Evolutionary conservation across 1,139 yeast genomes (phyloP), one percentile per base, ranked within the genome.

Genomic region (Magnusiomyces clavatus): DNA sequence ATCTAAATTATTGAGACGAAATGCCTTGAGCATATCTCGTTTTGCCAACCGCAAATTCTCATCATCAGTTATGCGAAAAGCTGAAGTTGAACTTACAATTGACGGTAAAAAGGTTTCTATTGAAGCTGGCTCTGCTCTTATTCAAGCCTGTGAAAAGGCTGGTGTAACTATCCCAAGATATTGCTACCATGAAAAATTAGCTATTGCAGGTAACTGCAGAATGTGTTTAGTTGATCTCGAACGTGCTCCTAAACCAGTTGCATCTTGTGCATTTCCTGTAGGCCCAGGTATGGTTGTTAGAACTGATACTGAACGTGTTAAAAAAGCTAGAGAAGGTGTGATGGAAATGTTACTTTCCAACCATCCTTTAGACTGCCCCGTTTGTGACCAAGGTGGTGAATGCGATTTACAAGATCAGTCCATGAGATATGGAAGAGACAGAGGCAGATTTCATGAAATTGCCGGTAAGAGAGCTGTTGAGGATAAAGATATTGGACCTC

Each of bases 321-420:
- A 81, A 68, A 82, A 84, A 70, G 89, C 94, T 44, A 79, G 95
- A 67, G 96, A 87, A 70, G 94, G 94, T 64, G 95, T 87, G 60
- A 86, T 95, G 49, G 96, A 87, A 70, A 84, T 87, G 83, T 72
- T 87, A 60, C 77, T 87, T 60, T 89, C 87, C 63, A 87, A 87
- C 75, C 96, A 87, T 73, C 96, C 96, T 38, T 77, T 87, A 66
- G 96, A 87, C 72, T 87, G 95, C 72, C 96, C 95, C 41, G 85
- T 87, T 52, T 87, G 96, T 71, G 96, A 87, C 71, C 95, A 87
- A 72, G 96, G 95, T 72, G 95, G 95, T 61, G 96, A 87, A 69
- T 87, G 96, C 75, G 96, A 87, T 68, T 77, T 87, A 62, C 96
- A 87, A 72, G 95, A 87, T 67, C 95, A 87, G 73, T 77, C 89